Evolutionary conservation across 169 alveolate species (phyloP), one percentile per base, ranked within the genome.

Genomic region (Plasmodium gonderi): DNA sequence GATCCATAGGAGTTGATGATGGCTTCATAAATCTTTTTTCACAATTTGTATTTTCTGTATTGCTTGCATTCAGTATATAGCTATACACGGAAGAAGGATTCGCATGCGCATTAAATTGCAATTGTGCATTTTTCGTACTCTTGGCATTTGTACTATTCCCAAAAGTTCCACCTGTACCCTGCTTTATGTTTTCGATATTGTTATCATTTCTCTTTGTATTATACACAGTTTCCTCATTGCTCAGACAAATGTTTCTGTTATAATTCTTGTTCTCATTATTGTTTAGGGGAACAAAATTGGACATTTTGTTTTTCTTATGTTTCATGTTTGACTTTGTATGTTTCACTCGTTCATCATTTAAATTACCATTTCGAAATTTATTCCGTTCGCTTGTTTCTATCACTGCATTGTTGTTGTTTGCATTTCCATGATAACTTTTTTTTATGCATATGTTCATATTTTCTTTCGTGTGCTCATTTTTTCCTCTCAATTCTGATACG

Each of bases 71-170:
- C 12, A 26, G 47, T 33, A 83, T 83, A 64, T 83, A 83, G 44
- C 92, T 83, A 42, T 83, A 83, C 64, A 83, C 92, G 23, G 92
- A 83, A 1, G 92, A 83, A 12, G 92, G 77, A 23, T 31, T 33
- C 36, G 36, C 36, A 17, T 68, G 74, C 0, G 26, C 26, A 69
- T 83, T 83, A 36, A 33, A n/a, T 33, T 74, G 51, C 17, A 60
- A 36, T 60, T 69, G 49, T 29, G 42, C 44, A 72, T 83, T 83
- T 49, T 68, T 45, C 8, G 33, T 44, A 72, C 17, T 72, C 11
- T 26, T 7, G 8, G 20, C 64, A 83, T 49, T 45, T 9, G 64
- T 14, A 12, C 31, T 11, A 51, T 49, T 51, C 3, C 31, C 76
- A 47, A 31, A 40, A 20, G n/a, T 60, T 60, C 72, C 64, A 83